Conservation (phyloP, 192 early-diverging fungal species). For the Umbelopsis sp. region DNA sequence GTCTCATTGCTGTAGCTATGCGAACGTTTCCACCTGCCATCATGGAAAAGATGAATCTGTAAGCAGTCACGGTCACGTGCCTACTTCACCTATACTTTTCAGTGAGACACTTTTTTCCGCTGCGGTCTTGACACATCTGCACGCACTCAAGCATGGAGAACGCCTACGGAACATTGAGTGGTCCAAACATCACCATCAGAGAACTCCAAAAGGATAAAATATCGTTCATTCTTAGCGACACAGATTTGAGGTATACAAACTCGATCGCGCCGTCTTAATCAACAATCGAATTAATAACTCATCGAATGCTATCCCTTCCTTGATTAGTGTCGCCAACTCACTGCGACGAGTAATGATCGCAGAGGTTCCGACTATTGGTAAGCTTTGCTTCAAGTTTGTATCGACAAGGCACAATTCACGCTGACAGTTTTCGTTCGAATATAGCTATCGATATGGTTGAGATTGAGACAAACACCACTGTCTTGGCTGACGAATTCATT, state of each 20-base stretch:
- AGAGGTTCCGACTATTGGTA: slow-evolving; percentile 93
- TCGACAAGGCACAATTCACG: background rate
- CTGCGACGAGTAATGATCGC: slow-evolving; percentile 95
- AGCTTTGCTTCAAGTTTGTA: background rate
- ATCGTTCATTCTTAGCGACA: slow-evolving; percentile 84
- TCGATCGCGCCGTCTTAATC: background rate
- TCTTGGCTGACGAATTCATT: slow-evolving; percentile 94
- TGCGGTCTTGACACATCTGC: too few relatives aligned
- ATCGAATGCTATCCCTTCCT: background rate
- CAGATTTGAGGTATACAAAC: slow-evolving; percentile 69
- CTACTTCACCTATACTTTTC: background rate
- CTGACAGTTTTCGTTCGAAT: background rate
- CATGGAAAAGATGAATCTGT: too few relatives aligned
- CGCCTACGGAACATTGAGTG: slow-evolving; percentile 34
- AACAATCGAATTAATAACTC: background rate
- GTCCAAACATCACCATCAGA: slow-evolving; percentile 61
- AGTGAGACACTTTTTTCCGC: background rate
- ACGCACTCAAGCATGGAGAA: background rate
- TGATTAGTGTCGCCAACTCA: slow-evolving; percentile 81
- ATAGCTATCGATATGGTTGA: slow-evolving; percentile 95
- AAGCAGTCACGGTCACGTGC: background rate
- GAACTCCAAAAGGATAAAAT: slow-evolving; percentile 61
- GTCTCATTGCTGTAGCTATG: slow-evolving; percentile 23
- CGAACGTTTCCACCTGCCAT: too few relatives aligned
- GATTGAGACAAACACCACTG: slow-evolving; percentile 89